phyloP scores from a whole-genome alignment of 805 yeast genomes.

The Sungouiella blattae region DNA sequence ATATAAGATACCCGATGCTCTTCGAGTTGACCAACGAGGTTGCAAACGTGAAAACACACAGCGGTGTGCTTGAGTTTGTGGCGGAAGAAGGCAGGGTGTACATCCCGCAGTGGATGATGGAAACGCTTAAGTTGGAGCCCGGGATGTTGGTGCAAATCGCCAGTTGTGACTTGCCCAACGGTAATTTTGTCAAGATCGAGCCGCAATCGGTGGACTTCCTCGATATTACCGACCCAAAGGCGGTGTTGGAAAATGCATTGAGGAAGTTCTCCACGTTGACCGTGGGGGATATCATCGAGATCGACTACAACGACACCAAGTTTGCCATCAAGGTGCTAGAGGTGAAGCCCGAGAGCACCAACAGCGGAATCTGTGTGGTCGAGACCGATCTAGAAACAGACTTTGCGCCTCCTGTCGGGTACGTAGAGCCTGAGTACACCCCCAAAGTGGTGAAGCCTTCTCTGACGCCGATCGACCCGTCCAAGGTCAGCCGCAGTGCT shows the following conservation, averaged over 20 bases:
- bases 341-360: constrained; percentile 68
- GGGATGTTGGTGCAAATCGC: constrained; percentile 79
- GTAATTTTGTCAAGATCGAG: constrained; percentile 85
- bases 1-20: constrained; percentile 94
- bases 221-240: constrained; percentile 93
- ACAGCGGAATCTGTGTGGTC: constrained; percentile 81
- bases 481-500: constrained; percentile 34
- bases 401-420: constrained; percentile 98
- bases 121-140: constrained; percentile 63
- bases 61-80: constrained; percentile 93
- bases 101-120: constrained; percentile 96
- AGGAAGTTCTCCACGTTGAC: constrained; percentile 87
- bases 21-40: constrained; percentile 75
- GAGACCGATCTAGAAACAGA: constrained; percentile 97
- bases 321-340: constrained; percentile 84
- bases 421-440: constrained; percentile 79
- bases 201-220: constrained; percentile 93
- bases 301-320: constrained; percentile 74
- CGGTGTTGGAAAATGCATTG: constrained; percentile 89
- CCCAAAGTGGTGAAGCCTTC: constrained; percentile 40
- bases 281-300: constrained; percentile 77
- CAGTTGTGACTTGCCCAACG: constrained; percentile 77
- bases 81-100: constrained; percentile 97
- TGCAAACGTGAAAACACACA: constrained; percentile 61
- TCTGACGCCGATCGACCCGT: constrained; percentile 29